A percentile compares a stretch with the other conserved stretches of the same genome.
These are phyloP conservation scores for Annulohypoxylon moriforme DNA, from an alignment of 495 filamentous ascomycete genomes.

Conservation along the genomic window DNA sequence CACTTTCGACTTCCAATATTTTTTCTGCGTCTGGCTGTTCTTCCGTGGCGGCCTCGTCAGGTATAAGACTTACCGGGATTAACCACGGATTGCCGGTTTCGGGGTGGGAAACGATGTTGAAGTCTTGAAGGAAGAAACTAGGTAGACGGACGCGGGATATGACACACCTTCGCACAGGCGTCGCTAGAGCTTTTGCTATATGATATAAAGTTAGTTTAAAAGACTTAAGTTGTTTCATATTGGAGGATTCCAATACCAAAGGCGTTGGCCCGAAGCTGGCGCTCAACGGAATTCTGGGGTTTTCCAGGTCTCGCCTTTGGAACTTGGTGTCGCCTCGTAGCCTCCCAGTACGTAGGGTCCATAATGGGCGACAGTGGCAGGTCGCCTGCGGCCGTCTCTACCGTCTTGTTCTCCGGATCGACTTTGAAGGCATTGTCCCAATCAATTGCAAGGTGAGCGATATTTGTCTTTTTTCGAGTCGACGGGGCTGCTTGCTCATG, in stretches of 20 bases:
- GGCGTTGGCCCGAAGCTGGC: slow-evolving; percentile 65
- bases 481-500: background rate
- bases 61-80: slow-evolving; percentile 63
- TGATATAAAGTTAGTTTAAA: slow-evolving; percentile 43
- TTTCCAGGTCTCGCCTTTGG: slow-evolving; percentile 51
- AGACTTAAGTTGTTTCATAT: slow-evolving; percentile 8
- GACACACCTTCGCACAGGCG: slow-evolving; percentile 69
- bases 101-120: slow-evolving; percentile 68
- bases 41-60: slow-evolving; percentile 43
- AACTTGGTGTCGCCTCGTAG: slow-evolving; percentile 40
- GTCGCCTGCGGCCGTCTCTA: slow-evolving; percentile 52
- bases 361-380: slow-evolving; percentile 65
- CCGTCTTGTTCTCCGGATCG: slow-evolving; percentile 48
- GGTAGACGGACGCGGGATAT: slow-evolving; percentile 70
- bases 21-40: slow-evolving; percentile 4
- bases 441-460: slow-evolving; percentile 15
- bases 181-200: slow-evolving; percentile 71
- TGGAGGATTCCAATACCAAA: slow-evolving; percentile 61
- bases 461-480: background rate
- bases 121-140: slow-evolving; percentile 70
- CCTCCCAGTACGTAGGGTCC: slow-evolving; percentile 59
- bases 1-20: slow-evolving; percentile 4
- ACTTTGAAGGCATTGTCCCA: slow-evolving; percentile 44
- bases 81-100: slow-evolving; percentile 66
- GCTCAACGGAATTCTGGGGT: slow-evolving; percentile 56